Evolutionary conservation across 257 asterid genomes (phyloP).

Genomic region (Fraxinus quadrangulata): DNA sequence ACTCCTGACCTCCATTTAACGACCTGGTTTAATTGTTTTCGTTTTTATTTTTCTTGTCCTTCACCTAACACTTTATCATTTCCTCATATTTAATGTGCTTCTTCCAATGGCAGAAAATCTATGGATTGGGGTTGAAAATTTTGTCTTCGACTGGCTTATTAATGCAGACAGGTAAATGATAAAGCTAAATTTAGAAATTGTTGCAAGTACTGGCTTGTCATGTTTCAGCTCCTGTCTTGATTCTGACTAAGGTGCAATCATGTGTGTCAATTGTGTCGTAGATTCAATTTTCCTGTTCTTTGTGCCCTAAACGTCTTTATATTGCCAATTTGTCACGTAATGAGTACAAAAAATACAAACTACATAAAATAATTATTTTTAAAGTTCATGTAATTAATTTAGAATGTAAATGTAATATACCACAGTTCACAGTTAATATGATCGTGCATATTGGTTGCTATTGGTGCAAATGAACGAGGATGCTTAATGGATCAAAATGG

Average conservation of each 20-base stretch:
- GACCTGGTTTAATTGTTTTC: constrained; percentile 11
- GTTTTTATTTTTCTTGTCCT: constrained; percentile 12
- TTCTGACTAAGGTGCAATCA: constrained; percentile 26
- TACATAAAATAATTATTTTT: constrained; percentile 11
- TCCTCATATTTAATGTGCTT: constrained; percentile 28
- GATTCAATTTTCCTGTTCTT: constrained; percentile 3
- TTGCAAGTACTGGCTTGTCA: constrained; percentile 19
- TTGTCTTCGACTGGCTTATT: constrained; percentile 98
- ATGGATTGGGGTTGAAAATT: constrained; percentile 97
- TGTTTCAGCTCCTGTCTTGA: constrained; percentile 17
- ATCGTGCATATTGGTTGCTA: constrained; percentile 23
- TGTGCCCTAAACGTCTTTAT: not conserved
- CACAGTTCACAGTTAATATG: not conserved
- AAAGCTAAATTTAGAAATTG: constrained; percentile 24
- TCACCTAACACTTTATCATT: not conserved
- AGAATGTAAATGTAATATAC: constrained; percentile 9
- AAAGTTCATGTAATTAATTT: not conserved
- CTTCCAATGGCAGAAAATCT: constrained; percentile 70
- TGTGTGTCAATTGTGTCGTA: constrained; percentile 13
- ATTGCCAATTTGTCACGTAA: not conserved
- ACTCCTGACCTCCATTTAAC: constrained; percentile 21
- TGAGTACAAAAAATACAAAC: not conserved
- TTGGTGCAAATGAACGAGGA: constrained; percentile 18
- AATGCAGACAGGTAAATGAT: constrained; percentile 89
- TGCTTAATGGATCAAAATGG: constrained; percentile 12